Conservation (phyloP, 306 rosid species). For the Comarum palustre region DNA sequence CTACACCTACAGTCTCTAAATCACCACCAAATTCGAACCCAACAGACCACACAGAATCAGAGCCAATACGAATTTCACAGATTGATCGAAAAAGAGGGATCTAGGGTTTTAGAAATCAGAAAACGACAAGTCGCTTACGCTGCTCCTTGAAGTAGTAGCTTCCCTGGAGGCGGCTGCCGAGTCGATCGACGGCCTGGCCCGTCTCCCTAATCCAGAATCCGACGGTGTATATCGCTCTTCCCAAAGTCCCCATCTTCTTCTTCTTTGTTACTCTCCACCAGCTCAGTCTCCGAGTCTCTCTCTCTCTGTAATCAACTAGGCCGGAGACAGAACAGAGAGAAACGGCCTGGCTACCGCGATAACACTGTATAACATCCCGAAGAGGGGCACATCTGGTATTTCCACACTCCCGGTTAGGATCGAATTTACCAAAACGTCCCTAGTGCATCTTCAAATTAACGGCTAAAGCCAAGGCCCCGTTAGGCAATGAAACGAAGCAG, state of each 20-base stretch:
- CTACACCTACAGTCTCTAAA: background rate
- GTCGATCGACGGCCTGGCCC: slow-evolving; percentile 83
- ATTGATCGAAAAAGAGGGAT: slow-evolving; percentile 3
- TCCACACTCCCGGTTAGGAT: background rate
- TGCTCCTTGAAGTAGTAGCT: slow-evolving; percentile 69
- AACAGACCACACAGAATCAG: background rate
- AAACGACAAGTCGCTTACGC: slow-evolving; percentile 36
- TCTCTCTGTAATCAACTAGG: background rate
- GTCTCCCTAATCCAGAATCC: slow-evolving; percentile 85
- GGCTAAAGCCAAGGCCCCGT: background rate
- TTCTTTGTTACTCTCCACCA: background rate
- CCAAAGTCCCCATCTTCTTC: slow-evolving; percentile 64
- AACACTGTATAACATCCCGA: slow-evolving; percentile 25
- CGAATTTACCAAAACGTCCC: background rate
- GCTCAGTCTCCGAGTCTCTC: slow-evolving; percentile 11
- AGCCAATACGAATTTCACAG: background rate
- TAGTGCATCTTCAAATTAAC: background rate
- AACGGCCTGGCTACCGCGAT: slow-evolving; percentile 6
- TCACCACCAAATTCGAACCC: slow-evolving; percentile 7
- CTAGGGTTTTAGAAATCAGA: slow-evolving; percentile 12
- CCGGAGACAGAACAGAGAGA: slow-evolving; percentile 13
- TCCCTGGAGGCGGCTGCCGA: slow-evolving; percentile 79
- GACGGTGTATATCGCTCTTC: slow-evolving; percentile 68
- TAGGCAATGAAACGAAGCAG: background rate
- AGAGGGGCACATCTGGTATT: slow-evolving; percentile 34